A percentile compares a stretch with the other conserved stretches of the same genome.
These are phyloP conservation scores for Agaricus blazei DNA, from an alignment of 768 basidiomycete species.

Conservation along the genomic window DNA sequence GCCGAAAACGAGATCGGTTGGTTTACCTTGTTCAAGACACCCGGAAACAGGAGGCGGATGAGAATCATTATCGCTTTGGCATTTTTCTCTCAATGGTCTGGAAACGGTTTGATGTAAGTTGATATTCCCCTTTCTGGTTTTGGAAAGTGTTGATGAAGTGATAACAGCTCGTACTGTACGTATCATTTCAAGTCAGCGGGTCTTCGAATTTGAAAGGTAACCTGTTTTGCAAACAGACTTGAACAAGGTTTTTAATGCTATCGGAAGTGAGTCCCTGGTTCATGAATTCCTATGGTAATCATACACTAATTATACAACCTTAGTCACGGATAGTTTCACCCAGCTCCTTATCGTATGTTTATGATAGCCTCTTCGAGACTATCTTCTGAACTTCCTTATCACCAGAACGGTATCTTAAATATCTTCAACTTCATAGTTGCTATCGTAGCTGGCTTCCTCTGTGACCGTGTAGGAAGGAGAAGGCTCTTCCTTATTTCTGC, in stretches of 20 bases:
- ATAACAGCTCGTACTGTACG: conserved; percentile 41
- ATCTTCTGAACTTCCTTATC: background rate
- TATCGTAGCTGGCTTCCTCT: conserved; percentile 41
- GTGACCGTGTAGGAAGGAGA: conserved; percentile 45
- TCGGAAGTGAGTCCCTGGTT: conserved; percentile 31
- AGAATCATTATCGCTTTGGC: conserved; percentile 53
- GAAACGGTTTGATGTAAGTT: conserved; percentile 42
- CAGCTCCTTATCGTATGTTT: conserved; percentile 35
- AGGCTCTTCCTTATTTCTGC: conserved; percentile 45
- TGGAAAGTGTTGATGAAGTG: background rate
- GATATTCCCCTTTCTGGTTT: conserved; percentile 16
- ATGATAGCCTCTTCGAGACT: background rate
- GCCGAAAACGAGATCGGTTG: conserved; percentile 40
- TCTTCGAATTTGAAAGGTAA: background rate
- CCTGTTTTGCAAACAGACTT: conserved; percentile 27
- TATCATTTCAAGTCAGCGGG: background rate
- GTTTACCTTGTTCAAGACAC: conserved; percentile 38
- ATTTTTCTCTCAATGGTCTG: conserved; percentile 58
- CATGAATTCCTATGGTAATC: background rate
- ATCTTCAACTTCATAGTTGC: conserved; percentile 54
- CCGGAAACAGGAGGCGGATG: conserved; percentile 50
- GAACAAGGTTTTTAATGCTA: conserved; percentile 46
- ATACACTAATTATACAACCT: no score
- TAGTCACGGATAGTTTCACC: conserved; percentile 38
- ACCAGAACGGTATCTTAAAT: conserved; percentile 47